Conservation (phyloP, 805 yeast genomes). For the Nakazawaea anatomiae region DNA sequence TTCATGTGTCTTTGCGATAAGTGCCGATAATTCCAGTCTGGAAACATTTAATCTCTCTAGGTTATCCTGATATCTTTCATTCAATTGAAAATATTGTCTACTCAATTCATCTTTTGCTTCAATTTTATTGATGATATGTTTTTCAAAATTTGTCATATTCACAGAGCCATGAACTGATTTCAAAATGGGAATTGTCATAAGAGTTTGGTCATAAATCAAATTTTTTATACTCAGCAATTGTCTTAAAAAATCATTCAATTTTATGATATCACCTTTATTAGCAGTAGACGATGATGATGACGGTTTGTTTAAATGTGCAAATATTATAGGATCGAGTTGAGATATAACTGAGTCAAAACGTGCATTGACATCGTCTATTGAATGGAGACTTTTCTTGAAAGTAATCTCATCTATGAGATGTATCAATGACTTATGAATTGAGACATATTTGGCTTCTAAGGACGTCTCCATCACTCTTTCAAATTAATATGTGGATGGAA, state of each 20-base stretch:
- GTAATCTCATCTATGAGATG: slow-evolving; percentile 26
- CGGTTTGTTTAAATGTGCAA: slow-evolving; percentile 1
- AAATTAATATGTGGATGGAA: too few relatives aligned
- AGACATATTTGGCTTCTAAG: slow-evolving; percentile 19
- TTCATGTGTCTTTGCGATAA: neutral
- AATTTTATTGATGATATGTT: neutral
- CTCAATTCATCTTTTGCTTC: slow-evolving; percentile 5
- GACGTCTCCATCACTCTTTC: neutral
- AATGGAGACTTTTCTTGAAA: slow-evolving; percentile 11
- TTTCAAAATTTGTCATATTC: slow-evolving; percentile 4
- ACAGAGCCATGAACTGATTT: slow-evolving; percentile 9
- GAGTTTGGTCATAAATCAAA: slow-evolving; percentile 10
- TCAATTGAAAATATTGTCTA: neutral
- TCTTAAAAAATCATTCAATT: slow-evolving; percentile 5
- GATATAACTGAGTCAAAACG: neutral
- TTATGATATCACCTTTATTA: neutral
- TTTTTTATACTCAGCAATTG: slow-evolving; percentile 7
- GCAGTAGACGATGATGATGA: neutral
- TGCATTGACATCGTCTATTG: neutral
- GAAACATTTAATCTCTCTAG: slow-evolving; percentile 6
- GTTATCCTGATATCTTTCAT: slow-evolving; percentile 1
- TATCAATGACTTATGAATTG: slow-evolving; percentile 25
- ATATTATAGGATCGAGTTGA: slow-evolving; percentile 4
- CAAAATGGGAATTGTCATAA: slow-evolving; percentile 13
- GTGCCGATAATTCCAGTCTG: neutral